Base-by-base conservation (phyloP, 1,284 basidiomycete genomes). In the Bjerkandera adusta region DNA sequence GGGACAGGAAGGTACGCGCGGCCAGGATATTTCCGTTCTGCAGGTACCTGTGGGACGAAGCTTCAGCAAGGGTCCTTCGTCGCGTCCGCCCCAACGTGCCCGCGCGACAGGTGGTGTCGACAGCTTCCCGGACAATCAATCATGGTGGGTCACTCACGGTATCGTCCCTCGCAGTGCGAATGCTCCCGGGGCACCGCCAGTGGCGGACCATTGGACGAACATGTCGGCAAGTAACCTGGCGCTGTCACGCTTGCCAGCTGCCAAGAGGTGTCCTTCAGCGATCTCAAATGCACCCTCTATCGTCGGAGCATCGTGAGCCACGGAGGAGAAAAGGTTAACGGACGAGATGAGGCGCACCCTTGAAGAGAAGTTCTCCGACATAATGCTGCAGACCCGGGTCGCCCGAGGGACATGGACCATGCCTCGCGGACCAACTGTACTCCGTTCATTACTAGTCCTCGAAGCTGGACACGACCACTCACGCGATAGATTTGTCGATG, bases 341-440 rank as follows among this genome's bases (percentile, higher is more conserved):
- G 39, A 24, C 7, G 11, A 13, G n/a, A n/a, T 10, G 30, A 8
- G 13, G 54, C 71, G 29, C 50, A 89, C 92, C 93, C 77, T 92
- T 94, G 70, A 84, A 89, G 21, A 93, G 73, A 29, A 95, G 68
- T 62, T 94, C 86, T 5, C 92, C 94, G 44, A 94, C 68, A 64
- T 96, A 96, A 55, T 91, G 84, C 44, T 92, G 90, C 38, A 97
- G 70, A 45, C 79, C 79, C 26, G 85, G 83, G 71, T 97, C 94
- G 25, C 94, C 94, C 27, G 83, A 80, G 12, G 92, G 88, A 64
- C 77, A 85, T n/a, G 74, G 63, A 3, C 89, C 84, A 52, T 77
- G 73, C 59, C 85, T 89, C 8, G 82, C 75, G 37, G 89, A 85
- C 92, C 93, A 97, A 36, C 90, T 92, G 53, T 3, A 21, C 13